Conservation (phyloP, 805 yeast genomes). For the Candida takata region DNA sequence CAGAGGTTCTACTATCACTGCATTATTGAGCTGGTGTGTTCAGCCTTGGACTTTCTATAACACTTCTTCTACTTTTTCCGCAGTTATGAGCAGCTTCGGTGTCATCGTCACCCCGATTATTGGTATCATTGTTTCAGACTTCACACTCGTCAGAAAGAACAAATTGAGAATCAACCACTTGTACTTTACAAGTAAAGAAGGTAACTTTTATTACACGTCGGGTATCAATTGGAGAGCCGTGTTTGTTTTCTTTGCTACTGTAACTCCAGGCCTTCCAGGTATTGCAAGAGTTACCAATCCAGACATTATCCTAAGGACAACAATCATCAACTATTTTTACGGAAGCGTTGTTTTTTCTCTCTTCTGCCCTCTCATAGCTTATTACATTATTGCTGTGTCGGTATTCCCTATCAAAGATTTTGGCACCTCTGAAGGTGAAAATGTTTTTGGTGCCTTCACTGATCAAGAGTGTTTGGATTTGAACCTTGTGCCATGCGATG, state of each 20-base stretch:
- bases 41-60: constrained; percentile 36
- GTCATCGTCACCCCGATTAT: constrained; percentile 32
- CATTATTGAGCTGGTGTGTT: constrained; percentile 30
- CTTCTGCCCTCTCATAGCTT: constrained; percentile 23
- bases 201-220: constrained; percentile 24
- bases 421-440: constrained; percentile 17
- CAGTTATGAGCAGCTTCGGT: constrained; percentile 34
- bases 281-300: constrained; percentile 27
- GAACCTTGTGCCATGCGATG: constrained; percentile 19
- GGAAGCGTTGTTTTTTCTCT: constrained; percentile 27
- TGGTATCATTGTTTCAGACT: constrained; percentile 31
- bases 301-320: constrained; percentile 15
- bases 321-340: constrained; percentile 24
- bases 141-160: constrained; percentile 26
- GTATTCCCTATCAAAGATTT: constrained; percentile 21
- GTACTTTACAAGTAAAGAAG: constrained; percentile 24
- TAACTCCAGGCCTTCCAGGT: constrained; percentile 35
- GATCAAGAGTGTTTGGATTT: constrained; percentile 21
- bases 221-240: constrained; percentile 28
- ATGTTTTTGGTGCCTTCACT: constrained; percentile 25
- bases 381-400: constrained; percentile 20
- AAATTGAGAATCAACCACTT: constrained; percentile 29
- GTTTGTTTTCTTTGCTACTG: constrained; percentile 23
- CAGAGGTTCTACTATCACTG: constrained; percentile 29
- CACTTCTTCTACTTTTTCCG: constrained; percentile 28